Base-by-base conservation (phyloP, 2,329 filamentous ascomycete species). In the Ploettnerulaceae sp. region DNA sequence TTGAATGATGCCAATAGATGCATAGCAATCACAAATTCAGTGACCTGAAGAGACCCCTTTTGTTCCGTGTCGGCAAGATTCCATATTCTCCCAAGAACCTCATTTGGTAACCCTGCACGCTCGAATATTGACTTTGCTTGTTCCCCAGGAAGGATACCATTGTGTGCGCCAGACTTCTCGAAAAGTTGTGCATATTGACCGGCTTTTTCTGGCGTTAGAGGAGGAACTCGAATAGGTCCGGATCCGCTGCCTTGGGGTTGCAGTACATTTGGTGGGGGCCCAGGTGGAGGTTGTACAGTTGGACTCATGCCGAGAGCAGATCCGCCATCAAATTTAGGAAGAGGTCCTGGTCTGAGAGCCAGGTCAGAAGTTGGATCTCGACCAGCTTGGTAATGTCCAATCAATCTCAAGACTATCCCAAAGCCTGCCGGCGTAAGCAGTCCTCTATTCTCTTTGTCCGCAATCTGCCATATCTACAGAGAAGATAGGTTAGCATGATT, bases 1-100 rank as follows among this genome's bases (percentile, higher is more conserved):
- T 95, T 95, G 69, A 88, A 89, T 9, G 89, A 95, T 11, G 89
- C 91, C 52, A 98, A 75, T 51, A 98, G 73, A 66, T 98, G 93
- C 93, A 98, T 98, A 35, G 93, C 93, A 61, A 98, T 94, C 63
- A 95, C 86, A 65, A 98, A 98, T 61, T 97, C 93, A 11, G 89
- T 91, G 58, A 83, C 76, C 48, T 90, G 86, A 26, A 98, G 75
- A 24, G 85, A 82, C 40, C 93, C 93, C 43, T 90, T 82, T 68
- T 95, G 89, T 67, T 96, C 90, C 0, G 89, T 93, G 65, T 98
- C 93, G 17, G 90, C 86, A 51, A 98, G 76, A 59, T 86, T 89
- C 93, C 93, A 98, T 70, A 98, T 96, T 57, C 86, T 82, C n/a
- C 90, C 90, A 24, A 98, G 75, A 8, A 86, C 77, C 58, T 97